Conservation (phyloP, 2,329 filamentous ascomycete genomes). For the Aspergillus sojae region DNA sequence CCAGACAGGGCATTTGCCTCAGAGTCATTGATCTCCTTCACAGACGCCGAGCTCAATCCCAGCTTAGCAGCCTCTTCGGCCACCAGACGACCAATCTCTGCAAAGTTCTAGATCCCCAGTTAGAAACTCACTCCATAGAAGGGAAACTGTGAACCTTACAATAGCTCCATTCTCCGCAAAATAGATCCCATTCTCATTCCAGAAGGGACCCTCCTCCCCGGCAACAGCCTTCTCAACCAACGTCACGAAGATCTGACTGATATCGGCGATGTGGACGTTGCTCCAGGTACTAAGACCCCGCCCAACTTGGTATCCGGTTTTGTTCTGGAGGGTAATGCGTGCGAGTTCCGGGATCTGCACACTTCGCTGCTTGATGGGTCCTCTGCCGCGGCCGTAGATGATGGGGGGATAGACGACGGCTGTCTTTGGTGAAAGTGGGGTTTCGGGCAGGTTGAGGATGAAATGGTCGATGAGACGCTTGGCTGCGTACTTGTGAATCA, state of each 20-base stretch:
- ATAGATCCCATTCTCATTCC: slow-evolving; percentile 47
- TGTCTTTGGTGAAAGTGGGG: slow-evolving; percentile 50
- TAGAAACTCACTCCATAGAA: background rate
- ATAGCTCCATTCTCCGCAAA: slow-evolving; percentile 29
- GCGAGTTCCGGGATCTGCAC: slow-evolving; percentile 53
- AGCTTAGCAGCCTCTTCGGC: slow-evolving; percentile 24
- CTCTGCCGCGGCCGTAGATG: slow-evolving; percentile 59
- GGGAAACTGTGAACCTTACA: slow-evolving; percentile 21
- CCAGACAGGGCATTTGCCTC: slow-evolving; percentile 28
- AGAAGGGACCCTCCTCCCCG: slow-evolving; percentile 28
- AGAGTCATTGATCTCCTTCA: slow-evolving; percentile 23
- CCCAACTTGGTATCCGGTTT: slow-evolving; percentile 55
- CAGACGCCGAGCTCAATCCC: slow-evolving; percentile 21
- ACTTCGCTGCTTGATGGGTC: slow-evolving; percentile 53
- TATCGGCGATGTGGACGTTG: slow-evolving; percentile 62
- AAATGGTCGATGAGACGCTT: slow-evolving; percentile 70
- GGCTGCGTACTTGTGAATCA: slow-evolving; percentile 40
- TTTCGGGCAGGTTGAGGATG: slow-evolving; percentile 53
- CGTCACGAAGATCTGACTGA: slow-evolving; percentile 56
- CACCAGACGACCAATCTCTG: slow-evolving; percentile 25
- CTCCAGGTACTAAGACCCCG: slow-evolving; percentile 61
- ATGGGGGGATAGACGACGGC: slow-evolving; percentile 65
- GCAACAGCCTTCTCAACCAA: slow-evolving; percentile 50
- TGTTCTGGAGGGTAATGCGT: slow-evolving; percentile 44
- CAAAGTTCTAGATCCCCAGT: slow-evolving; percentile 26